Evolutionary conservation across 768 basidiomycete species (phyloP).

Genomic region (Ephemerocybe angulata): DNA sequence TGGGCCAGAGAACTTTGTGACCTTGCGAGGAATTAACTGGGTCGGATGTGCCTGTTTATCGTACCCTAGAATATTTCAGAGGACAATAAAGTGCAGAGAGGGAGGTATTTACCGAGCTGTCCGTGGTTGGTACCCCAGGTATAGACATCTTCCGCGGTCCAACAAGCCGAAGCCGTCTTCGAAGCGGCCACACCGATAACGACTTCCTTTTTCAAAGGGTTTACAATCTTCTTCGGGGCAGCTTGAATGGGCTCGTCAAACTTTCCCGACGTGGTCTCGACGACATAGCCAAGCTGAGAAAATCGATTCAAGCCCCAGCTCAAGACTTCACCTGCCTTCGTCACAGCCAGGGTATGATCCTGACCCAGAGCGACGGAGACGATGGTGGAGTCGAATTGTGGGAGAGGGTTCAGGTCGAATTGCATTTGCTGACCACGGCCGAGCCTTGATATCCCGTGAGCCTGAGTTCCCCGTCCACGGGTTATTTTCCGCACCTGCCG

Average conservation of each 20-base stretch:
- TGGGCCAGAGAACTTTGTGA: conserved; percentile 68
- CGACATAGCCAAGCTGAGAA: conserved; percentile 80
- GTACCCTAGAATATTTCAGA: conserved; percentile 50
- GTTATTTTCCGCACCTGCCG: conserved; percentile 56
- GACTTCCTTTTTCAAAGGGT: conserved; percentile 71
- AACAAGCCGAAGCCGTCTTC: conserved; percentile 84
- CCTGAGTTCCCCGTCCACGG: not conserved
- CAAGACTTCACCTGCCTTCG: conserved; percentile 74
- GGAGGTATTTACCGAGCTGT: conserved; percentile 64
- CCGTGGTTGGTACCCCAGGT: conserved; percentile 95
- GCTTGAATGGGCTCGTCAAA: conserved; percentile 75
- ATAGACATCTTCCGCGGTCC: conserved; percentile 69
- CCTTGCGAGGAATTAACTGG: conserved; percentile 75
- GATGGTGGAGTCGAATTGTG: conserved; percentile 54
- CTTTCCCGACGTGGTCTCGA: conserved; percentile 53
- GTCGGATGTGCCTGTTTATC: conserved; percentile 70
- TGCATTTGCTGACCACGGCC: conserved; percentile 79
- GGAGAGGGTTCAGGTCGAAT: conserved; percentile 60
- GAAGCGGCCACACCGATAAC: conserved; percentile 84
- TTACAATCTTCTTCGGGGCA: conserved; percentile 69
- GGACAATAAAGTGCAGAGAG: not conserved
- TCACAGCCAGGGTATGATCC: conserved; percentile 90
- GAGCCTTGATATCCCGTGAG: conserved; percentile 40
- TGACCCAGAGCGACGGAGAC: conserved; percentile 80
- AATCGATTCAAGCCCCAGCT: conserved; percentile 93